Evolutionary conservation across 2,329 filamentous ascomycete species (phyloP).

Genomic region (Fusarium chuoi): DNA sequence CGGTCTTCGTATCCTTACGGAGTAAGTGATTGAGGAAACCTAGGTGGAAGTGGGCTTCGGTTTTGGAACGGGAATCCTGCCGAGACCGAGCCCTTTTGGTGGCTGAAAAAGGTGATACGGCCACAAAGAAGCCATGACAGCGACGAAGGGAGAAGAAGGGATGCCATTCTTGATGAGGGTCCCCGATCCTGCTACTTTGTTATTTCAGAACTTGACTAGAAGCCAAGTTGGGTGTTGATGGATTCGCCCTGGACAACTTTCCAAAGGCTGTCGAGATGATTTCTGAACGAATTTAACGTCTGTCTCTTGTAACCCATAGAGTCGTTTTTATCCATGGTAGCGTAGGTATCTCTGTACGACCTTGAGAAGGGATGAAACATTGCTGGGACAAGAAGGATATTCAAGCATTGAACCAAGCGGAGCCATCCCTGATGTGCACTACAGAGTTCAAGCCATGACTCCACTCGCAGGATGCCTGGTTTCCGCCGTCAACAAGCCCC

Average conservation of each 20-base stretch:
- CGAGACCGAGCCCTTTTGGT: not conserved
- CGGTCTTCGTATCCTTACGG: not conserved
- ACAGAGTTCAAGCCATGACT: constrained; percentile 6
- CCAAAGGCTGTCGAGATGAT: not conserved
- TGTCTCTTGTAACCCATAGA: not conserved
- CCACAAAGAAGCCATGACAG: not conserved
- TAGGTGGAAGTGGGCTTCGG: not conserved
- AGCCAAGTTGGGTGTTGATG: not conserved
- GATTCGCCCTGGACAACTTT: not conserved
- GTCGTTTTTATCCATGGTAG: not conserved
- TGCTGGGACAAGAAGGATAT: not conserved
- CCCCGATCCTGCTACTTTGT: not conserved
- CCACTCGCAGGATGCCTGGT: not conserved
- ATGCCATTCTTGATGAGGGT: not conserved
- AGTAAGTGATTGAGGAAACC: not conserved
- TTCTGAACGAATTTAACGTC: not conserved
- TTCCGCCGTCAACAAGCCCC: not conserved
- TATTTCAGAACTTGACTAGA: not conserved
- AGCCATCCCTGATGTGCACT: not conserved
- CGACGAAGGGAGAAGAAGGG: constrained; percentile 3
- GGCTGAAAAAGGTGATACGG: not conserved
- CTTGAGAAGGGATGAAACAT: constrained; percentile 13
- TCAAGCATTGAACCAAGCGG: not conserved
- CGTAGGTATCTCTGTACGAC: not conserved
- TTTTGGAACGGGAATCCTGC: constrained; percentile 12